Conservation (phyloP, 2,329 filamentous ascomycete species). For the Paracorniculantispora psalliotae region DNA sequence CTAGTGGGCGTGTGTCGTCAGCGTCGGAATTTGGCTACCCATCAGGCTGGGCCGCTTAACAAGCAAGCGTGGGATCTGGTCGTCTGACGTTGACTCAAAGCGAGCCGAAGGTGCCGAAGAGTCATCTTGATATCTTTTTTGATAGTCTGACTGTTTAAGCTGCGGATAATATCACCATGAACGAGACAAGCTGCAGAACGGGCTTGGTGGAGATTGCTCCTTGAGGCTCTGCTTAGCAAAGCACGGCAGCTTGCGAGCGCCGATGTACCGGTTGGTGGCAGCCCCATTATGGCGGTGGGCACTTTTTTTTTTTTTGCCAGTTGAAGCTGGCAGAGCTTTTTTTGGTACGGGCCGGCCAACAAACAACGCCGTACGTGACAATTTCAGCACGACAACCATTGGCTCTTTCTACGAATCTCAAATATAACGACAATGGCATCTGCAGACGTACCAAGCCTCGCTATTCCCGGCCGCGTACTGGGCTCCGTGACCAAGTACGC, state of each 20-base stretch:
- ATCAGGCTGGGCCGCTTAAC: background rate
- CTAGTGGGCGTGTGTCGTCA: background rate
- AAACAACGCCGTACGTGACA: background rate
- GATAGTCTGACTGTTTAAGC: too few species aligned
- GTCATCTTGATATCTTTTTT: background rate
- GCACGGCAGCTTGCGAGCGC: constrained; percentile 7
- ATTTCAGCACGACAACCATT: background rate
- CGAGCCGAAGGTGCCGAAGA: background rate
- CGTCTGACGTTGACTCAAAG: background rate
- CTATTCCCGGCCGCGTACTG: constrained; percentile 77
- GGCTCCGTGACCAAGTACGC: constrained; percentile 62
- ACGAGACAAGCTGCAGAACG: background rate
- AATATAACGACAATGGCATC: constrained; percentile 27
- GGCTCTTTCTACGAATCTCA: too few species aligned
- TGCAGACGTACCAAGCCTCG: constrained; percentile 46
- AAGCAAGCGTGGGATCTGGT: background rate
- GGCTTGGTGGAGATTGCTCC: background rate
- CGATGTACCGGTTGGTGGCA: background rate
- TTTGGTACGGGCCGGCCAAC: background rate
- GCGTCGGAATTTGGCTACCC: background rate
- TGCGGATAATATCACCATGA: background rate
- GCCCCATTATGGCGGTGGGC: constrained; percentile 7
- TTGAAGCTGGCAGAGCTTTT: constrained; percentile 5
- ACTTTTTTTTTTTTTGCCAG: constrained; percentile 2
- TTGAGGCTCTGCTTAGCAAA: constrained; percentile 2